Percentiles rank a stretch among this genome's conserved stretches.
These are phyloP conservation scores for Stachybotrys elegans DNA, from an alignment of 2,329 filamentous ascomycete genomes.

Conservation along the genomic window DNA sequence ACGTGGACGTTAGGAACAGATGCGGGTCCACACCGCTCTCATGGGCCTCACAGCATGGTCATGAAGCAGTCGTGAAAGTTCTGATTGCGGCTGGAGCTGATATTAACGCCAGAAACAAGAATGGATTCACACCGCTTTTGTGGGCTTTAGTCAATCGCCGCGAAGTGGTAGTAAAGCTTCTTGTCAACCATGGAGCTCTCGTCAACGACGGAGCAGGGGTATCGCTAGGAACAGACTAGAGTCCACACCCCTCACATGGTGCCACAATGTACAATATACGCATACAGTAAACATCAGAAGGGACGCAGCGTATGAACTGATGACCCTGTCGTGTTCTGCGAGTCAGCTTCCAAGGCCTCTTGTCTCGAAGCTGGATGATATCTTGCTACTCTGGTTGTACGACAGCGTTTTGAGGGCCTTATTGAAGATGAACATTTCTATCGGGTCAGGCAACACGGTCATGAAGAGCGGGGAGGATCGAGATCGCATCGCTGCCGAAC, in stretches of 20 bases:
- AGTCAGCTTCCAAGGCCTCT: no score
- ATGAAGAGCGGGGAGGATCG: slow-evolving; percentile 29
- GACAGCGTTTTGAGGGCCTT: no score
- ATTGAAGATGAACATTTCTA: no score
- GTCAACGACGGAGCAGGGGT: neutral
- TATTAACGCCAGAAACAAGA: neutral
- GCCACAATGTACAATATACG: no score
- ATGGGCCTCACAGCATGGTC: neutral
- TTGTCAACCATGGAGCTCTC: neutral
- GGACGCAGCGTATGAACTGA: no score
- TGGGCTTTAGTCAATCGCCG: neutral
- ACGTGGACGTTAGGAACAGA: neutral
- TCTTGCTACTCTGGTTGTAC: no score
- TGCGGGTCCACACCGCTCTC: neutral
- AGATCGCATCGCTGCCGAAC: slow-evolving; percentile 21
- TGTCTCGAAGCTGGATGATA: no score
- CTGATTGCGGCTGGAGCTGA: neutral
- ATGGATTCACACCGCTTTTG: neutral
- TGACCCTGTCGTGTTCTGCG: no score
- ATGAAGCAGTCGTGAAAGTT: neutral
- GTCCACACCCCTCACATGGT: no score
- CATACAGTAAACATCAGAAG: no score
- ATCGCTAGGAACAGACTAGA: no score
- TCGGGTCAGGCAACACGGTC: slow-evolving; percentile 31
- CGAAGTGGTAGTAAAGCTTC: neutral